Base-by-base conservation (phyloP, 768 basidiomycete genomes). In the Auriscalpium vulgare region DNA sequence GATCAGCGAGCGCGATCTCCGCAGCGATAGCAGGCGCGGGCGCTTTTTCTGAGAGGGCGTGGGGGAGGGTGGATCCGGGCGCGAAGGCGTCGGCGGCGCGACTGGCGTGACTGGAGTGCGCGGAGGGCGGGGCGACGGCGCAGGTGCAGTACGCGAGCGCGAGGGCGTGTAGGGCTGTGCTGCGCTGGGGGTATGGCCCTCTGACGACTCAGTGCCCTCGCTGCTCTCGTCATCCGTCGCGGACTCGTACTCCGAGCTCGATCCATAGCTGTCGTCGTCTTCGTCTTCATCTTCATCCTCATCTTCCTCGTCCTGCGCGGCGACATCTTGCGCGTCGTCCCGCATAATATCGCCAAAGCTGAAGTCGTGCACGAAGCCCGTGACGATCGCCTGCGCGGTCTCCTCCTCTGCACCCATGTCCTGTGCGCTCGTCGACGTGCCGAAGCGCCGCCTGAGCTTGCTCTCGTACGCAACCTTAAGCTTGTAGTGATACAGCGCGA, bases 391-490 rank as follows among this genome's bases (percentile, higher is more conserved):
- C 58, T 82, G 83, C 5, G 88, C 80, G n/a, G 87, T 87, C 65
- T 93, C 88, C 60, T 97, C 91, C 65, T 91, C 88, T 1, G 80
- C 83, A 58, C 85, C 83, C 1, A 79, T 81, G 47, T 81, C 83
- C 16, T 51, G 70, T 70, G 66, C 71, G 70, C 54, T 71, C 68
- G 34, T 68, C 17, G 75, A 78, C 54, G 81, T 80, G 45, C 83
- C 82, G 69, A 99, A 94, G 40, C 94, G 79, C 47, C 87, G 78
- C n/a, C 92, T 80, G 48, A 98, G 76, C 72, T 91, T 95, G 65
- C 86, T 87, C 71, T 99, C 97, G 66, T 97, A 88, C 10, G 90
- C 78, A 29, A 97, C 76, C 74, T 99, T 99, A 57, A 95, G 80
- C 67, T 88, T 85, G 73, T 97, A 97, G 70, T 99, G 95, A 67